Evolutionary conservation across 768 basidiomycete genomes (phyloP), one percentile per base, ranked within the genome.

Genomic region (Suillus weaverae): DNA sequence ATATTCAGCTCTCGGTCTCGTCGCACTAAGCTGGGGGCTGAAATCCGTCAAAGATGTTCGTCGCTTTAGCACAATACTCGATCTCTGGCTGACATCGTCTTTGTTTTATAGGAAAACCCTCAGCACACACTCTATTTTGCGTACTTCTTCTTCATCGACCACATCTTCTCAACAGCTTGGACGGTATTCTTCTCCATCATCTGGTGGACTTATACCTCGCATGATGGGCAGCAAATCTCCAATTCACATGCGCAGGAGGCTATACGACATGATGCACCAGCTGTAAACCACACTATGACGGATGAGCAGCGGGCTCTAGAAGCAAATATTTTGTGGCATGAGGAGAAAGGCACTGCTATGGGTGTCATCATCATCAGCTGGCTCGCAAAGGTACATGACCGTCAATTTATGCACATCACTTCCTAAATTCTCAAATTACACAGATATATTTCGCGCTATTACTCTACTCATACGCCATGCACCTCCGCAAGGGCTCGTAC

Each of bases 161-260:
- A 99, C 77, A 76, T 97, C 64, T 80, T 99, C 66, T 90, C 89
- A 18, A 95, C 96, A 1, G 79, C 89, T 0, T 98, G 94, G 91
- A 96, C 95, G n/a, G 83, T 91, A 48, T 92, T 92, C 72, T 99
- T 99, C 68, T 92, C 89, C 44, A 84, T 94, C 26, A 79, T 84
- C 46, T 99, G 96, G 97, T 99, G 94, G 90, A 77, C 86, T 39
- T 91, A 91, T 79, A 91, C 88, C 1, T 91, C 95, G 0, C 97
- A 99, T 73, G 95, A 99, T 70, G 97, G 97, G 6, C 83, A 82
- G 30, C 86, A 88, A 2, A 85, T 86, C 39, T 85, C 85, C 67
- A 93, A 97, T 74, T 98, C 95, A 2, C 82, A 84, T 35, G 97
- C 97, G 11, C 97, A 99, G 77, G 79, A 92, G 73, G 90, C 88